Evolutionary conservation across 2,329 filamentous ascomycete species (phyloP).

Genomic region (Cytospora chrysosperma): DNA sequence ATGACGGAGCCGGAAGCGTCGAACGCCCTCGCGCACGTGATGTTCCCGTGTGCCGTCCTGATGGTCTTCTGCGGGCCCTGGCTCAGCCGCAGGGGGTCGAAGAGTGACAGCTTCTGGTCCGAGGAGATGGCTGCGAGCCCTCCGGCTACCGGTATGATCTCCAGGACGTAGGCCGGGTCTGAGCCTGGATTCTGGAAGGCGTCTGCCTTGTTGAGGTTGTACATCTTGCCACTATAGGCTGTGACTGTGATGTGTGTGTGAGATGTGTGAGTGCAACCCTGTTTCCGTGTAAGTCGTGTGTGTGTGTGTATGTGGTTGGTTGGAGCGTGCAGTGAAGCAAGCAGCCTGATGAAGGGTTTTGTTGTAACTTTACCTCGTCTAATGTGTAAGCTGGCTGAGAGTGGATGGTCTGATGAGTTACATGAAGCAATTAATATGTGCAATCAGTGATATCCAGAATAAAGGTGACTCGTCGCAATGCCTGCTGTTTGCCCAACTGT

Average conservation of each 20-base stretch:
- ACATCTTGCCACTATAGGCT: constrained; percentile 37
- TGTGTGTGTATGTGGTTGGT: not conserved
- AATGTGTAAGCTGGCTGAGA: not conserved
- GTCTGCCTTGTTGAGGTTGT: constrained; percentile 40
- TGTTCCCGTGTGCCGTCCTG: constrained; percentile 56
- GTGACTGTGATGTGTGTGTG: not conserved
- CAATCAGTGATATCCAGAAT: too few species aligned
- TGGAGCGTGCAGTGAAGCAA: not conserved
- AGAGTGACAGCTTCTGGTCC: constrained; percentile 63
- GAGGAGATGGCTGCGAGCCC: constrained; percentile 63
- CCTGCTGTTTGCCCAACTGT: not conserved
- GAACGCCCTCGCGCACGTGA: constrained; percentile 61
- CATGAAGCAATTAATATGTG: not conserved
- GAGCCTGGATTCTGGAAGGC: constrained; percentile 39
- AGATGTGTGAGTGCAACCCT: not conserved
- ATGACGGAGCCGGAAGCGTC: constrained; percentile 54
- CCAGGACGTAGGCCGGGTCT: constrained; percentile 55
- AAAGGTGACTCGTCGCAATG: not conserved
- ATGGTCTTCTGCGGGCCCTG: constrained; percentile 49
- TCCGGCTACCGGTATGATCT: constrained; percentile 47
- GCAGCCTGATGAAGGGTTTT: not conserved
- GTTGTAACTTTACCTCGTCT: not conserved
- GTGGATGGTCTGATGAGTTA: too few species aligned
- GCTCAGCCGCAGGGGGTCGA: constrained; percentile 59
- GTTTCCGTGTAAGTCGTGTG: constrained; percentile 4